Base-by-base conservation (phyloP, 2,329 filamentous ascomycete genomes). In the Ophiobolus disseminans region DNA sequence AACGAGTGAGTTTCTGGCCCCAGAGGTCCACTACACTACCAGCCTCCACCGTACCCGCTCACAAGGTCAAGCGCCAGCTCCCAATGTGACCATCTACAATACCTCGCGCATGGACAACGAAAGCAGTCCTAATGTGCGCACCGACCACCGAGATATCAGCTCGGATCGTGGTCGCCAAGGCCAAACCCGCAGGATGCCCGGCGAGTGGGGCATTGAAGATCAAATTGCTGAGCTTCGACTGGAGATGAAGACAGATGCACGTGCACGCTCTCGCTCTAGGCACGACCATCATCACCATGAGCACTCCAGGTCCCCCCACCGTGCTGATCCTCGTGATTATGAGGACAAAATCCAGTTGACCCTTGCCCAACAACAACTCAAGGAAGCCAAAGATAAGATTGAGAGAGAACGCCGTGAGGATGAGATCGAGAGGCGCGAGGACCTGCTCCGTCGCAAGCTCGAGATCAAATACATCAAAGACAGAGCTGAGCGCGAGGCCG, bases 71-170 rank as follows among this genome's bases (percentile, higher is more conserved):
- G 56, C 68, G 19, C 75, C 75, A 11, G 66, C 66, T n/a, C 77
- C 77, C 14, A 73, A 75, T 37, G 73, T 79, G 53, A 76, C 76
- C 57, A 77, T 78, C 52, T 74, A 76, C 67, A 78, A 78, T 60
- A 74, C 73, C 45, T 72, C 73, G 44, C 67, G 68, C 42, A 70
- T 73, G 53, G 66, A 73, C 53, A 69, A 68, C 43, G 69, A 71
- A 34, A 70, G 60, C 32, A 71, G 47, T 42, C 68, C 64, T 7
- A 63, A 65, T 40, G 63, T 75, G 11, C 68, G 62, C 50, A 65
- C 65, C 34, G 63, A 73, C 16, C 66, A 71, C 38, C 60, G 57
- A 23, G 50, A 55, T 14, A 52, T 60, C 13, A 68, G 59, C 52
- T 58, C 66, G 13, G 43, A 46, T 31, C 63, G 66, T 21, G 68